Evolutionary conservation across 139 green algal genomes (phyloP), one percentile per base, ranked within the genome.

Genomic region (Pedinophyceae sp.): DNA sequence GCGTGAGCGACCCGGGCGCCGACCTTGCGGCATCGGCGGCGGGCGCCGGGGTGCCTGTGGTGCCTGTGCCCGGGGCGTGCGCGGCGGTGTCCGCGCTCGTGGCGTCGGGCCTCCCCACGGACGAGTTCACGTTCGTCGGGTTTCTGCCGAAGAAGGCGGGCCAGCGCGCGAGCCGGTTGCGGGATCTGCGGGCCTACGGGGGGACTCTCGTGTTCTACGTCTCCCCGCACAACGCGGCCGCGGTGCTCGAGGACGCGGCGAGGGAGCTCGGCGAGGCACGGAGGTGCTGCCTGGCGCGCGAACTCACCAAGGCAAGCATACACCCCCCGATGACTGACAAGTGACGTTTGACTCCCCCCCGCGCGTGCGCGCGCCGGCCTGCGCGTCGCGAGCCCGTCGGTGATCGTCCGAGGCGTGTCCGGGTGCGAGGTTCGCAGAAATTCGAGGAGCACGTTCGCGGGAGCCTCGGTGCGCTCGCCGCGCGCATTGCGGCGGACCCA

Each of bases 1-100:
- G 61, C 30, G 81, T 97, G 30, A 82, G 58, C 49, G 89, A 97
- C 68, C 88, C 89, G n/a, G 89, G 89, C 0, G 52, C 48, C 4
- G 26, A 55, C 19, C 52, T 94, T 2, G 74, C 92, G 19, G 58
- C 64, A 0, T 73, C 62, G 4, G 64, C 64, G 13, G 59, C 57
- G 66, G 18, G 62, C 68, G 53, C 43, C 16, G 66, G 73, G 7
- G 20, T 70, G 2, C 15, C 22, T 4, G 67, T 89, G n/a, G 63
- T 85, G 24, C 81, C 83, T 0, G 51, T 96, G 15, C 86, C 86
- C 17, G 88, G 87, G 0, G 67, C 88, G 5, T 86, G 72, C 41
- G 87, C 88, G 6, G 64, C 74, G 19, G 41, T 90, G 15, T 43
- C 81, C 2, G 85, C 77, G 3, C 53, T 94, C 20, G 70, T 82